Evolutionary conservation across 495 filamentous ascomycete genomes (phyloP).

Genomic region (Trichoderma reesei): DNA sequence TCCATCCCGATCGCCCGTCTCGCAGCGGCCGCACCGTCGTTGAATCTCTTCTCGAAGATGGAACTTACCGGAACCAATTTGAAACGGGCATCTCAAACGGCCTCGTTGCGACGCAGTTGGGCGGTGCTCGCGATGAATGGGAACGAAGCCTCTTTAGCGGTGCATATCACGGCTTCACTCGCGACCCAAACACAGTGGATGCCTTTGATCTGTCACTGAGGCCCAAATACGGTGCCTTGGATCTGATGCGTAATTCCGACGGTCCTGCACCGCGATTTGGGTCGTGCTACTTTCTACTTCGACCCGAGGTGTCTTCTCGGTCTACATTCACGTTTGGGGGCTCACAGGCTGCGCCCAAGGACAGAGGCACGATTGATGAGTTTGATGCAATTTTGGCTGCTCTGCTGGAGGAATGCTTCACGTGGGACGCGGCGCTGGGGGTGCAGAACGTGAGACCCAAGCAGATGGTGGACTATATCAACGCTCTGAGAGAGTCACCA

Average conservation of each 20-base stretch:
- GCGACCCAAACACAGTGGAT: neutral
- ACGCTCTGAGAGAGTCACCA: neutral
- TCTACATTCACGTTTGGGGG: slow-evolving; percentile 14
- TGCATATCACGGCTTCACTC: slow-evolving; percentile 8
- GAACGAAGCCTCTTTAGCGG: slow-evolving; percentile 12
- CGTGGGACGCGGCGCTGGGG: slow-evolving; percentile 9
- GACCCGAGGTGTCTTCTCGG: slow-evolving; percentile 1
- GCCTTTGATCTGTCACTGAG: neutral
- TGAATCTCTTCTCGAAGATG: slow-evolving; percentile 9
- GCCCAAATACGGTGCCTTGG: slow-evolving; percentile 14
- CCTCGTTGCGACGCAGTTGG: slow-evolving; percentile 3
- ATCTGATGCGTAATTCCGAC: slow-evolving; percentile 11
- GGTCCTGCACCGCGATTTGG: slow-evolving; percentile 14
- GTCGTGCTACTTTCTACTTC: slow-evolving; percentile 12
- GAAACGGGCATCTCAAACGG: slow-evolving; percentile 14
- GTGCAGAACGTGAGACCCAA: slow-evolving; percentile 3
- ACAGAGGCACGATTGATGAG: slow-evolving; percentile 9
- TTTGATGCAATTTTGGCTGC: slow-evolving; percentile 12
- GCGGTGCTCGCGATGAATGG: slow-evolving; percentile 14
- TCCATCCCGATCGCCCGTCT: slow-evolving; percentile 14
- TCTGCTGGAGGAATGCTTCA: slow-evolving; percentile 12
- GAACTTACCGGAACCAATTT: slow-evolving; percentile 12
- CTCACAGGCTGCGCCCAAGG: slow-evolving; percentile 7
- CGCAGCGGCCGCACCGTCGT: slow-evolving; percentile 5
- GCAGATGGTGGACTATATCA: neutral